Evolutionary conservation across 75 land plant species (phyloP), one percentile per base, ranked within the genome.

Genomic region (Cryptomeria japonica): DNA sequence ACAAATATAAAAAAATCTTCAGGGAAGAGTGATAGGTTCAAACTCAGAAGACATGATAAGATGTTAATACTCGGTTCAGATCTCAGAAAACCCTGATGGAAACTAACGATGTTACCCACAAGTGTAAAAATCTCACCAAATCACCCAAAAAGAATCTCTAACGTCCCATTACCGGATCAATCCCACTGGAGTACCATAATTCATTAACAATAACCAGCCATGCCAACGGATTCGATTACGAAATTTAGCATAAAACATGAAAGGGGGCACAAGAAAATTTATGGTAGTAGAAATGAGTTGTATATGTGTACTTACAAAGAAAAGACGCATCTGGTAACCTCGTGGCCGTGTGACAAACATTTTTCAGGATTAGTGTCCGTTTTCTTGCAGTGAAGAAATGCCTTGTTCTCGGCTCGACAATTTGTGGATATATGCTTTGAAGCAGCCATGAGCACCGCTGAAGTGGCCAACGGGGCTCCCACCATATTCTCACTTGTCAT

Each of bases 371-470:
- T 77, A 49, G 87, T 51, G 56, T 85, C 87, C 39, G 55, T 72
- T 8, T 85, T 72, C 87, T 90, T 90, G 87, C 91, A 90, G 36
- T 84, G 76, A 56, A 90, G 79, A 56, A 90, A 90, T 10, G 91
- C 91, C 76, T 85, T 85, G 84, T 90, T 90, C 90, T 90, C 80
- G 13, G 87, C 91, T 19, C 90, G 86, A 64, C 92, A 91, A 56
- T 46, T 86, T 32, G 44, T 25, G 22, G 88, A 44, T 38, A 91
- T 47, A 44, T 91, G 92, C 86, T 86, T 89, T 22, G 88, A 85
- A 51, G 90, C 90, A 34, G 92, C 86, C 90, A 89, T 89, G 7
- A 91, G 61, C 70, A 91, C 92, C 37, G 88, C 87, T 78, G 92
- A 89, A n/a, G 92, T 91, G 70, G 92, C 73, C 41, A 90, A 42